Percentiles rank a stretch among this genome's conserved stretches.
Conservation (phyloP, 2,329 filamentous ascomycete genomes). For the Truncatella angustata region DNA sequence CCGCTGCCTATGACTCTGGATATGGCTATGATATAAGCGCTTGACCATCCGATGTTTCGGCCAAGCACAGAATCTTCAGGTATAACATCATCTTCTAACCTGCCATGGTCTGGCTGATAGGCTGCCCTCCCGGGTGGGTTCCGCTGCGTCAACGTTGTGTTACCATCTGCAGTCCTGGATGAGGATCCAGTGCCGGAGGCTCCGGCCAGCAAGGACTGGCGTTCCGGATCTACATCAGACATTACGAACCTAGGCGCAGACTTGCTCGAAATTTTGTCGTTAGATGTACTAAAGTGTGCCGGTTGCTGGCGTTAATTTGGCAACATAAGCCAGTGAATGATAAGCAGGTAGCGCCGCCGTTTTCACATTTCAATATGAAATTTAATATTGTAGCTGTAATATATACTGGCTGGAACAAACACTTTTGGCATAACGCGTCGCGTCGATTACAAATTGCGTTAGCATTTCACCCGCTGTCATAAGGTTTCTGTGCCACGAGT, state of each 20-base stretch:
- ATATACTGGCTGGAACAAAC: neutral
- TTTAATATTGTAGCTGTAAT: no score
- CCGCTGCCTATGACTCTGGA: constrained; percentile 68
- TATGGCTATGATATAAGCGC: constrained; percentile 65
- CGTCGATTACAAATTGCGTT: neutral
- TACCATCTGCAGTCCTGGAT: neutral
- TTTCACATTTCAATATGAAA: no score
- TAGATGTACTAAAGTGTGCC: no score
- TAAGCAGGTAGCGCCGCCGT: no score
- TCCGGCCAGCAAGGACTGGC: neutral
- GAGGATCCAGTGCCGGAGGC: neutral
- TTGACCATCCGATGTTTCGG: constrained; percentile 60
- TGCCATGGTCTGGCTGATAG: neutral
- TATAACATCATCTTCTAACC: constrained; percentile 55
- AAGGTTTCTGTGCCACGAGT: neutral
- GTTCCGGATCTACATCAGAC: neutral
- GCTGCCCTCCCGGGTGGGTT: no score
- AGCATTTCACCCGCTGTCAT: neutral
- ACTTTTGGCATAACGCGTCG: neutral
- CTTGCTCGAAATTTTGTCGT: neutral
- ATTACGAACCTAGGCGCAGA: neutral
- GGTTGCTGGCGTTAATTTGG: no score
- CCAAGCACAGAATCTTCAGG: constrained; percentile 58
- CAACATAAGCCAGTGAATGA: no score
- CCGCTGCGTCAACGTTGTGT: neutral